Percentiles rank a stretch among this genome's conserved stretches.
Conservation (phyloP, 192 early-diverging fungal species). For the Chytriomyces confervae region DNA sequence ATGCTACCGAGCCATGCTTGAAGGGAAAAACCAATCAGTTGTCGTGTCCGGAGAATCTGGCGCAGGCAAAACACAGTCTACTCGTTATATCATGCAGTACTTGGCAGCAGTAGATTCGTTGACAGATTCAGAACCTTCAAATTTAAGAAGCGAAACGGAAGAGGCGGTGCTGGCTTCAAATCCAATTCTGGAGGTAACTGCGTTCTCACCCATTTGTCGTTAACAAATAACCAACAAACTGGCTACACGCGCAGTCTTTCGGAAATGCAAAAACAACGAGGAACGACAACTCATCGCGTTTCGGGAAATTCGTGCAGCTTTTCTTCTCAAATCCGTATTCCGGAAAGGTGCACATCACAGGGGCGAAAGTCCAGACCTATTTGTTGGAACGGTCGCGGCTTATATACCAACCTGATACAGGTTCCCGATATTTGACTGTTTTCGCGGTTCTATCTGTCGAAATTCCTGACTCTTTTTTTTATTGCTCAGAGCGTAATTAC, state of each 20-base stretch:
- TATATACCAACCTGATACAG: conserved; percentile 77
- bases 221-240: not conserved
- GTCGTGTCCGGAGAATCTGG: conserved; percentile 92
- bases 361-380: conserved; percentile 86
- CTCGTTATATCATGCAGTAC: conserved; percentile 94
- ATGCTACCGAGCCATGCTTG: conserved; percentile 87
- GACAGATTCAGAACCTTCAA: not conserved
- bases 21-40: conserved; percentile 89
- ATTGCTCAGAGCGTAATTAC: conserved; percentile 79
- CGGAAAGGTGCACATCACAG: conserved; percentile 72
- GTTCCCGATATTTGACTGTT: not conserved
- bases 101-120: conserved; percentile 57
- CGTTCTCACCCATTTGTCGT: not conserved
- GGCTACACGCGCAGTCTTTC: conserved; percentile 59
- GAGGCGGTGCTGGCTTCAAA: conserved; percentile 73
- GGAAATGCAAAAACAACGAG: conserved; percentile 94
- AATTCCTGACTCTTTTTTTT: not conserved
- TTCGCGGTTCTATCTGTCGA: not conserved
- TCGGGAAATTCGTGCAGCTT: conserved; percentile 88
- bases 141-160: conserved; percentile 32
- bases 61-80: conserved; percentile 89
- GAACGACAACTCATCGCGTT: conserved; percentile 93
- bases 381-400: conserved; percentile 88
- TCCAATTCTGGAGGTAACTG: conserved; percentile 80
- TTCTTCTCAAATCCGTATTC: conserved; percentile 36